A percentile compares a stretch with the other conserved stretches of the same genome.
phyloP scores from a whole-genome alignment of 805 yeast genomes.

The Cephaloascus fragrans region DNA sequence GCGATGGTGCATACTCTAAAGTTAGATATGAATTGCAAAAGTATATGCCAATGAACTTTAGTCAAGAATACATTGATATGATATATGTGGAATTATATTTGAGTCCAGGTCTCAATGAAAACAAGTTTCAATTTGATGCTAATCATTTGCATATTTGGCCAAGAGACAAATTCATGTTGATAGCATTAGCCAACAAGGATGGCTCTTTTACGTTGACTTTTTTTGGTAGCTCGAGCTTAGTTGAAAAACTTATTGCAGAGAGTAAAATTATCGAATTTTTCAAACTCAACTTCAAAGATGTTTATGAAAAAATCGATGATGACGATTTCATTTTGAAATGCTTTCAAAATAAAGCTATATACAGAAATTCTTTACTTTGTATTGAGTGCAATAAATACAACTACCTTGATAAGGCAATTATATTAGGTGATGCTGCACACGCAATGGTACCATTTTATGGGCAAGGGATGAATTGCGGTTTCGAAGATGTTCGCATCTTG shows the following conservation, averaged over 20 bases:
- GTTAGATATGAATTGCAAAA: constrained; percentile 63
- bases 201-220: constrained; percentile 87
- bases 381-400: constrained; percentile 65
- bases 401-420: constrained; percentile 46
- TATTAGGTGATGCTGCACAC: constrained; percentile 92
- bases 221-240: constrained; percentile 69
- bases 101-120: constrained; percentile 38
- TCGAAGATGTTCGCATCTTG: constrained; percentile 76
- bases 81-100: constrained; percentile 75
- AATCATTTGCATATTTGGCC: constrained; percentile 94
- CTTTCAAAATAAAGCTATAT: constrained; percentile 47
- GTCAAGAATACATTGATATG: constrained; percentile 75
- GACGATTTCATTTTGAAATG: constrained; percentile 31
- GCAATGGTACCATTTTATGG: constrained; percentile 98
- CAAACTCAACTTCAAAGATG: constrained; percentile 60
- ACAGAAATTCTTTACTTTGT: constrained; percentile 66
- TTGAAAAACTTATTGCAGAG: constrained; percentile 39
- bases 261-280: constrained; percentile 47
- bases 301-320: constrained; percentile 55
- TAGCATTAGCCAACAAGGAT: constrained; percentile 77
- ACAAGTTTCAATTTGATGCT: constrained; percentile 48
- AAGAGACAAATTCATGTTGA: constrained; percentile 73
- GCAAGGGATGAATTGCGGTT: constrained; percentile 94
- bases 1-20: constrained; percentile 79
- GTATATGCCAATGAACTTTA: constrained; percentile 53